Percentiles rank a stretch among this genome's conserved stretches.
phyloP scores from a whole-genome alignment of 805 yeast genomes.

The Candida qinlingensis region DNA sequence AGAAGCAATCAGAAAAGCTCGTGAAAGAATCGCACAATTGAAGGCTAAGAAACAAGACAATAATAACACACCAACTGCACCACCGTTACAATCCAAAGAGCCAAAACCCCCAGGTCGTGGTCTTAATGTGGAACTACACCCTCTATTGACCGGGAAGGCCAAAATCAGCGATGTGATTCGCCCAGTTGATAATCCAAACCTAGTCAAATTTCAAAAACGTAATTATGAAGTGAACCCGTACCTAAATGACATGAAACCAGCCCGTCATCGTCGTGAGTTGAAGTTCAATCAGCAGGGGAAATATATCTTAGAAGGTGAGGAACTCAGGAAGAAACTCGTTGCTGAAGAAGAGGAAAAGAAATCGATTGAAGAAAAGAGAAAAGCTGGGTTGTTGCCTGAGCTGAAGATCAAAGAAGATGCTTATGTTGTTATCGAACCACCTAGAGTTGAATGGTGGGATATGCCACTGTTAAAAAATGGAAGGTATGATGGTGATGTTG shows the following conservation, averaged over 20 bases:
- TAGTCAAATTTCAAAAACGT: slow-evolving; percentile 18
- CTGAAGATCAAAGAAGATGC: slow-evolving; percentile 48
- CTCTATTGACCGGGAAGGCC: slow-evolving; percentile 22
- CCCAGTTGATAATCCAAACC: slow-evolving; percentile 21
- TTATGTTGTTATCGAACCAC: slow-evolving; percentile 47
- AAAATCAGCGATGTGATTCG: not conserved
- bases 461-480: slow-evolving; percentile 40
- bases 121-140: slow-evolving; percentile 26
- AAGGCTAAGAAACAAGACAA: slow-evolving; percentile 4
- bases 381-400: slow-evolving; percentile 48
- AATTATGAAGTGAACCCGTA: slow-evolving; percentile 33
- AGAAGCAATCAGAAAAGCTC: slow-evolving; percentile 8
- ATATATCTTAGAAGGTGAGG: slow-evolving; percentile 39
- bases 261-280: slow-evolving; percentile 34
- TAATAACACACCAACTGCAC: not conserved
- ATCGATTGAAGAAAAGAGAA: slow-evolving; percentile 28
- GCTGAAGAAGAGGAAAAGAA: slow-evolving; percentile 30
- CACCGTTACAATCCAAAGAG: not conserved
- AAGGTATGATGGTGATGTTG: slow-evolving; percentile 27
- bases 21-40: slow-evolving; percentile 11
- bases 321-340: slow-evolving; percentile 36
- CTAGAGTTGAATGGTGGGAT: slow-evolving; percentile 90
- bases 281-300: slow-evolving; percentile 60
- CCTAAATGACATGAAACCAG: slow-evolving; percentile 11
- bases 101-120: slow-evolving; percentile 12